Percentiles rank a stretch among this genome's conserved stretches.
Evolutionary conservation across 495 filamentous ascomycete species (phyloP).

Genomic region (Friedmanniomyces endolithicus): DNA sequence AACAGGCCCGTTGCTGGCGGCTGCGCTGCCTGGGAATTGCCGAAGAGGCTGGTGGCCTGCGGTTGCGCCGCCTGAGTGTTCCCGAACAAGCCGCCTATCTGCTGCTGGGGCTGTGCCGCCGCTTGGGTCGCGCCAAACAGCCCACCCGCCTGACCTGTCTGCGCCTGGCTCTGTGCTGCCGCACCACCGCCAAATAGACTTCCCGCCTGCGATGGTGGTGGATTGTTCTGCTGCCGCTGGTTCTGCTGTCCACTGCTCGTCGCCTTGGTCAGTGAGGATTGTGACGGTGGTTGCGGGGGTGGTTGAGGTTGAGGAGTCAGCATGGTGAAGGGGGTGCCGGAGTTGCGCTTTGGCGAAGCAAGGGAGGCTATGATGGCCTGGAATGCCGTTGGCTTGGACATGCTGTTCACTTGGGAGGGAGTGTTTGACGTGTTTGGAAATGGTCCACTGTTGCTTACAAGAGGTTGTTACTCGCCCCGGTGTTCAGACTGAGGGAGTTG

Average conservation of each 20-base stretch:
- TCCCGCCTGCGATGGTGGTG: neutral
- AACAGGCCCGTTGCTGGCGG: neutral
- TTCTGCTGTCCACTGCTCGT: neutral
- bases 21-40: neutral
- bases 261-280: neutral
- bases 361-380: neutral
- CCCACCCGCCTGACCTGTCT: neutral
- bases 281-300: neutral
- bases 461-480: constrained; percentile 9
- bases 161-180: neutral
- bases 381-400: neutral
- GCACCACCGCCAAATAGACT: constrained; percentile 12
- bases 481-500: constrained; percentile 19
- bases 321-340: neutral
- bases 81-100: neutral
- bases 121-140: neutral
- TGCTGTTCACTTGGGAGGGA: neutral
- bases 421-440: neutral
- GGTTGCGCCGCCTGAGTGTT: neutral
- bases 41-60: neutral
- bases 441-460: constrained; percentile 14
- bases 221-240: neutral
- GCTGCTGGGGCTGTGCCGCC: neutral
- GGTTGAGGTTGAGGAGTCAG: neutral
- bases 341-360: neutral